Evolutionary conservation across 2,329 filamentous ascomycete species (phyloP), one percentile per base, ranked within the genome.

Genomic region (Alternaria gansuensis): DNA sequence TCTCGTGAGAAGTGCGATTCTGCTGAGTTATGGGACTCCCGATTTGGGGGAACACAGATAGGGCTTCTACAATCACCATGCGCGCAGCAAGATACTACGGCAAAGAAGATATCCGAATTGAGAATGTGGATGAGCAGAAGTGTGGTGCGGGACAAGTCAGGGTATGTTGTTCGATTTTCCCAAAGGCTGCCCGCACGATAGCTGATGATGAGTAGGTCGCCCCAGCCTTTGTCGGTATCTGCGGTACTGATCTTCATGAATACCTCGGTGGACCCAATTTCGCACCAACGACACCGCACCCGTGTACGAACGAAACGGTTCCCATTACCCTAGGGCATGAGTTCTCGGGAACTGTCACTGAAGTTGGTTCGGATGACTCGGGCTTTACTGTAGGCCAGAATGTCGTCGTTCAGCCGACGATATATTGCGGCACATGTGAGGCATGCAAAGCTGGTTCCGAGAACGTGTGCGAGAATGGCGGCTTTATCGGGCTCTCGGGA

Each of bases 251-350:
- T 64, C 68, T 84, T 4, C 83, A 86, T 64, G 83, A 86, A 69
- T 86, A 83, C 65, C 75, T 83, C 45, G 77, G 79, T 23, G 80
- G 80, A 2, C 78, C 79, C 13, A 82, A 77, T 26, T 82, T 84
- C 73, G 80, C 82, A 1, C 84, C 85, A 3, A 69, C 69, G 6
- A 74, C 72, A 6, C 84, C 86, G 1, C 87, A 90, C 66, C 82
- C 82, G 2, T 73, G 89, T 23, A 89, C 87, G 0, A 78, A 82
- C 31, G 84, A 85, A 56, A 79, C 78, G 1, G 80, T 86, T 34
- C 88, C 87, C 3, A 80, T 89, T 9, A 87, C 82, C 0, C 78
- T 90, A 9, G 88, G 88, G 26, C 88, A 90, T 68, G 88, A 90
- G 69, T 87, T 90, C 73, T 84, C 82, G 3, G 88, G 87, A 10